Conservation (phyloP, 106 monocot genomes). For the Platanthera zijinensis region DNA sequence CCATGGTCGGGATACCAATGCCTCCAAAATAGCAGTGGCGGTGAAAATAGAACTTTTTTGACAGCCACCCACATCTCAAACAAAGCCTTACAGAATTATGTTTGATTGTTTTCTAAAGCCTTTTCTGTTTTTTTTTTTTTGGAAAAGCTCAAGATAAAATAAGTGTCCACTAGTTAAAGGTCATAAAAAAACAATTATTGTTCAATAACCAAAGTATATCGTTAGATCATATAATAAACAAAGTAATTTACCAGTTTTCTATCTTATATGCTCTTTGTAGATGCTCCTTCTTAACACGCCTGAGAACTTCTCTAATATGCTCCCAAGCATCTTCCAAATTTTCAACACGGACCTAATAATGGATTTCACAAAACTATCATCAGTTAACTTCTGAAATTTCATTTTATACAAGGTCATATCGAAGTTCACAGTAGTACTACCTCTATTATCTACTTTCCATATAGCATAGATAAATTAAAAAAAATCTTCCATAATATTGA, state of each 20-base stretch:
- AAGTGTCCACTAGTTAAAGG: not conserved
- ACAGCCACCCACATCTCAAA: not conserved
- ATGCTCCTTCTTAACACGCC: slow-evolving; percentile 86
- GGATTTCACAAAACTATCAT: not conserved
- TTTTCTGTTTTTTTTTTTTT: not conserved
- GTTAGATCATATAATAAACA: not conserved
- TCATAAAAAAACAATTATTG: not conserved
- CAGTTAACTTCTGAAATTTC: not conserved
- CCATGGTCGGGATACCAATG: too few relatives aligned
- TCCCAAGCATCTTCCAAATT: slow-evolving; percentile 90
- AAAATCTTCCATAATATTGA: not conserved
- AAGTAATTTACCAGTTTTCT: slow-evolving; percentile 53
- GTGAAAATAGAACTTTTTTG: too few relatives aligned
- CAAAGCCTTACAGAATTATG: not conserved
- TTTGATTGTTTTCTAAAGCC: not conserved
- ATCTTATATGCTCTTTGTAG: slow-evolving; percentile 87
- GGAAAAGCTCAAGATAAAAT: not conserved
- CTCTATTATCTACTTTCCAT: not conserved
- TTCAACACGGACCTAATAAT: slow-evolving; percentile 72
- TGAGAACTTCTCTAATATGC: slow-evolving; percentile 88
- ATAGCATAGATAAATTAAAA: not conserved
- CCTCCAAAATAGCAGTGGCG: too few relatives aligned
- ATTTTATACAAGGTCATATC: not conserved
- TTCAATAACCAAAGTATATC: not conserved
- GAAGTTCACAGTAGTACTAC: not conserved